phyloP scores from a whole-genome alignment of 805 yeast genomes.

The Candida railenensis region DNA sequence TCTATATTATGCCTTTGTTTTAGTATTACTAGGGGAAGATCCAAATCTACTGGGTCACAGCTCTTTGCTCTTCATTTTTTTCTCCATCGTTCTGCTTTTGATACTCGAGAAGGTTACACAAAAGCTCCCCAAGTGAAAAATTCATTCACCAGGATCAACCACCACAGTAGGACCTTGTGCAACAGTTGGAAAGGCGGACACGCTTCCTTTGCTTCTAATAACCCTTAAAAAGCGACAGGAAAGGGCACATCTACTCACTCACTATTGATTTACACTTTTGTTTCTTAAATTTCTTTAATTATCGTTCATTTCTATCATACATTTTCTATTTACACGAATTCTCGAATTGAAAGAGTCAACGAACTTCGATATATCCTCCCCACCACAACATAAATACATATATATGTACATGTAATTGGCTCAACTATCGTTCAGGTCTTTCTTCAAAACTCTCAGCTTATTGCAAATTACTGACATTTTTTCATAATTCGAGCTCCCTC shows the following conservation, averaged over 20 bases:
- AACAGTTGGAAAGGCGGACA: no score
- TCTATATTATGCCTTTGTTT: no score
- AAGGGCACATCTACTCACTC: background rate
- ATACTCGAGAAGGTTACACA: background rate
- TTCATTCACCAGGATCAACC: background rate
- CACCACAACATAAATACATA: no score
- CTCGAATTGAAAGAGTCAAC: background rate
- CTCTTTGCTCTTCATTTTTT: background rate
- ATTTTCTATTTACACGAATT: conserved; percentile 3
- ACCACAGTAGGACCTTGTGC: background rate
- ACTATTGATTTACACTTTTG: background rate
- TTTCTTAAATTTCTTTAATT: background rate
- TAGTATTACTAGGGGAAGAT: no score
- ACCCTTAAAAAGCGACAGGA: no score
- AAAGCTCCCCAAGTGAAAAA: background rate
- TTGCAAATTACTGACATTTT: no score
- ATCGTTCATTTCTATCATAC: background rate
- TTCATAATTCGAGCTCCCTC: no score
- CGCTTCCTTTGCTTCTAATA: no score
- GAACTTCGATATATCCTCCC: background rate
- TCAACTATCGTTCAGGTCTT: no score
- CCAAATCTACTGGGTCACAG: no score
- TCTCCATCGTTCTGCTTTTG: background rate
- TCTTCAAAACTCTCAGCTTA: no score
- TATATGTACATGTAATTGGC: no score